Conservation (phyloP, 2,329 filamentous ascomycete genomes). For the Emmonsiellopsis sp. region DNA sequence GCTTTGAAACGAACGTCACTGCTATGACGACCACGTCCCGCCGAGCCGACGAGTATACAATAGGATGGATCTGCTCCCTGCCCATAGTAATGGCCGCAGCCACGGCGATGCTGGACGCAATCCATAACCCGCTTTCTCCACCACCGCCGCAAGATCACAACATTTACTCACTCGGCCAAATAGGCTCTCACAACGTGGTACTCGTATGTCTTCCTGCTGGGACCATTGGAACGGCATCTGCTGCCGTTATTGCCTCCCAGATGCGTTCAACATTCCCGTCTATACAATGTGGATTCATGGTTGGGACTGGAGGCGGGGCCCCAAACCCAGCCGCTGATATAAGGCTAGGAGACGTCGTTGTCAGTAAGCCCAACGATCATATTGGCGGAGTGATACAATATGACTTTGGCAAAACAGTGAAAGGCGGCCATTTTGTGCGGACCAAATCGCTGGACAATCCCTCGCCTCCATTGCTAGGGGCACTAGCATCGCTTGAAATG, state of each 20-base stretch:
- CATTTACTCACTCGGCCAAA: conserved; percentile 10
- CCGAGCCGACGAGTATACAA: too few species aligned
- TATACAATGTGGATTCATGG: conserved; percentile 11
- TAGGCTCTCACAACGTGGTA: conserved; percentile 13
- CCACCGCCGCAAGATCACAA: conserved; percentile 5
- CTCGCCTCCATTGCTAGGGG: background rate
- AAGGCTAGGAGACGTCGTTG: conserved; percentile 15
- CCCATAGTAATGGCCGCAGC: conserved; percentile 8
- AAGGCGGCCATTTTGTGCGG: conserved; percentile 3
- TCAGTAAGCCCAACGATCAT: conserved; percentile 6
- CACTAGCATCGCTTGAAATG: background rate
- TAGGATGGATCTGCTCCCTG: conserved; percentile 10
- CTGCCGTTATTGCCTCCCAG: conserved; percentile 7
- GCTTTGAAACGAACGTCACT: too few species aligned
- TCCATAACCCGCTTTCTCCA: conserved; percentile 1
- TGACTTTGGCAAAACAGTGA: conserved; percentile 7
- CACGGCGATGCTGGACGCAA: conserved; percentile 11
- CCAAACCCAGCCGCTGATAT: conserved; percentile 8
- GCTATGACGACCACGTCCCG: too few species aligned
- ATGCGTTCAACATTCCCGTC: conserved; percentile 10
- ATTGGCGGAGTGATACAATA: conserved; percentile 9
- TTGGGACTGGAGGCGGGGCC: conserved; percentile 14
- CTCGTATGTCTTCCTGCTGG: conserved; percentile 12
- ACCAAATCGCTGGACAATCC: background rate
- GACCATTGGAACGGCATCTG: conserved; percentile 4